These are phyloP conservation scores for Corylus heterophylla DNA, from an alignment of 306 rosid species.

Conservation along the genomic window DNA sequence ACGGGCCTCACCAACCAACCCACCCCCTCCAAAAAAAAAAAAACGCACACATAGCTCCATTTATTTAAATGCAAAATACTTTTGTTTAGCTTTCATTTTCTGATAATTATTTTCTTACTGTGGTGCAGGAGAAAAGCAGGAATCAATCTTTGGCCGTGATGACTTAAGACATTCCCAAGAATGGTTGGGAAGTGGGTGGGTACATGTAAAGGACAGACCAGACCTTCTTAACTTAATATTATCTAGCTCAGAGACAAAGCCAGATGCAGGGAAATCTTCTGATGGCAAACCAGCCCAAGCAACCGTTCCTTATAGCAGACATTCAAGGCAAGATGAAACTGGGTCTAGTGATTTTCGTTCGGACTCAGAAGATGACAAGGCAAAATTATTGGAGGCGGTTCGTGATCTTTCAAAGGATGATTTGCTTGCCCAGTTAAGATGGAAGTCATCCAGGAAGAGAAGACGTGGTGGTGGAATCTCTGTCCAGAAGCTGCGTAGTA, in stretches of 20 bases:
- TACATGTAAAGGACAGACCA: slow-evolving; percentile 47
- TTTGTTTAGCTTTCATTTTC: background rate
- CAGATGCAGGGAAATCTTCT: slow-evolving; percentile 22
- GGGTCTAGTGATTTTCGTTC: slow-evolving; percentile 11
- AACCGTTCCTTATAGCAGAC: slow-evolving; percentile 26
- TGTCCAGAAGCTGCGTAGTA: slow-evolving; percentile 32
- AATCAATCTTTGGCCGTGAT: slow-evolving; percentile 34
- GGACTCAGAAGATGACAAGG: slow-evolving; percentile 24
- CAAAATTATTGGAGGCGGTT: slow-evolving; percentile 26
- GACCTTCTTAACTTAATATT: slow-evolving; percentile 52
- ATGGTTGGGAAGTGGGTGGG: slow-evolving; percentile 74
- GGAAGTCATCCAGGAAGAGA: slow-evolving; percentile 74
- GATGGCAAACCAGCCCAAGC: slow-evolving; percentile 11
- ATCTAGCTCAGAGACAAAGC: slow-evolving; percentile 28
- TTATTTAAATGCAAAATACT: background rate
- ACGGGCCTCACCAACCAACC: no score
- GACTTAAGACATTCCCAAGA: slow-evolving; percentile 71
- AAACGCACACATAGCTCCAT: background rate
- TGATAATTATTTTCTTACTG: background rate
- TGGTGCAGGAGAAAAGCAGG: slow-evolving; percentile 65
- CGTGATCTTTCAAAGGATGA: slow-evolving; percentile 68
- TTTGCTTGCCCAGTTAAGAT: slow-evolving; percentile 50
- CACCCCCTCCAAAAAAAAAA: no score
- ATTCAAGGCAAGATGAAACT: slow-evolving; percentile 27
- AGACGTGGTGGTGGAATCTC: slow-evolving; percentile 33